These are phyloP conservation scores for Aegilops tauschii DNA, from an alignment of 176 grass and related monocot genomes.

Conservation along the genomic window DNA sequence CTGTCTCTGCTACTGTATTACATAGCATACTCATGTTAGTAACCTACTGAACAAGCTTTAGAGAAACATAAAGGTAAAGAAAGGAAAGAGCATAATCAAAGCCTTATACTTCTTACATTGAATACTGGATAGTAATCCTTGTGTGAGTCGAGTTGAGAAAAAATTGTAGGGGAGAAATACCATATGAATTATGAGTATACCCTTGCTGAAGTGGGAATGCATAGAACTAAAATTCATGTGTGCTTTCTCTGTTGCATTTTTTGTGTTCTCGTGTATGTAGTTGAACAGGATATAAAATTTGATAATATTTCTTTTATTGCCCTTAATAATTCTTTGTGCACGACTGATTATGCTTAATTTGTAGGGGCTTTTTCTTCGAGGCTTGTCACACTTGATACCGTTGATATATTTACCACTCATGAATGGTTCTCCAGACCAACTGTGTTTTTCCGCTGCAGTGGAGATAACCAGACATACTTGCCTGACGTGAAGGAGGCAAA, in stretches of 20 bases:
- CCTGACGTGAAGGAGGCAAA: constrained; percentile 63
- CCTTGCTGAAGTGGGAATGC: not conserved
- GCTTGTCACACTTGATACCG: constrained; percentile 57
- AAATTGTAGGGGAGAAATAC: not conserved
- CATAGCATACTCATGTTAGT: not conserved
- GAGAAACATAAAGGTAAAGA: not conserved
- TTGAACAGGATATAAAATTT: not conserved
- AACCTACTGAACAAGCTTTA: not conserved
- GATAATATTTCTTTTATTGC: constrained; percentile 6
- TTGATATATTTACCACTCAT: constrained; percentile 75
- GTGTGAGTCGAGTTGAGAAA: not conserved
- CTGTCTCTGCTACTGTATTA: not conserved
- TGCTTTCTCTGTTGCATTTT: not conserved
- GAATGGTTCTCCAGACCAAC: constrained; percentile 51
- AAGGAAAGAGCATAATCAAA: not conserved
- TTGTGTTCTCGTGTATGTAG: not conserved
- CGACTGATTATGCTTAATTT: constrained; percentile 30
- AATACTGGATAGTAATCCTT: not conserved
- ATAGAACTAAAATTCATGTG: not conserved
- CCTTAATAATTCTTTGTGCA: not conserved
- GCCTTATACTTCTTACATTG: not conserved
- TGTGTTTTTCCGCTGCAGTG: constrained; percentile 71
- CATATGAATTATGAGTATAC: not conserved
- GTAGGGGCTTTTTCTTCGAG: constrained; percentile 52
- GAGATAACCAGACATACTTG: constrained; percentile 65